A percentile compares a stretch with the other conserved stretches of the same genome.
These are phyloP conservation scores for Coriaria nepalensis DNA, from an alignment of 306 rosid species.

Conservation along the genomic window DNA sequence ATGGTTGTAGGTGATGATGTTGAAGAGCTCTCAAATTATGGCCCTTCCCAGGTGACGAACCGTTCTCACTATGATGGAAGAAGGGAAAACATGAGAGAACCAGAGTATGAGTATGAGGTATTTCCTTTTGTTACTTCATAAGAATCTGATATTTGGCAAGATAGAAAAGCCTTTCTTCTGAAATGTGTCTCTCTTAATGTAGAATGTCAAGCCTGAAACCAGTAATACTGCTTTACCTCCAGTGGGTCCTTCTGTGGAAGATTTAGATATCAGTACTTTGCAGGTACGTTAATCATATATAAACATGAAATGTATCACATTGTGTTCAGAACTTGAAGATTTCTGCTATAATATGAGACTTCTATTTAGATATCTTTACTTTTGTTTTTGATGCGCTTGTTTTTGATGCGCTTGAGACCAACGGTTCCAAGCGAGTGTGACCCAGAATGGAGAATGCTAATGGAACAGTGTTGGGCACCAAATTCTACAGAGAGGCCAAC, in stretches of 20 bases:
- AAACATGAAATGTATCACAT: no score
- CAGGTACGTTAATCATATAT: constrained; percentile 42
- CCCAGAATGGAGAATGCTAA: constrained; percentile 64
- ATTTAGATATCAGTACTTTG: constrained; percentile 56
- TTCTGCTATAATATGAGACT: background rate
- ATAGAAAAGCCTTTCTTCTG: constrained; percentile 6
- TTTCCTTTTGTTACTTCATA: background rate
- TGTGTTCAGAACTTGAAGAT: background rate
- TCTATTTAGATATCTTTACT: background rate
- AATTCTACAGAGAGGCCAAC: constrained; percentile 77
- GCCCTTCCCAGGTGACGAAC: constrained; percentile 34
- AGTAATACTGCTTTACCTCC: constrained; percentile 40
- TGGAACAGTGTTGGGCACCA: constrained; percentile 99
- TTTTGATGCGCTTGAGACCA: constrained; percentile 58
- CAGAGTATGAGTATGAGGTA: constrained; percentile 47
- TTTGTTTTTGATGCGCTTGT: constrained; percentile 22
- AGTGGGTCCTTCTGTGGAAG: constrained; percentile 41
- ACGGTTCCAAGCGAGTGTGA: constrained; percentile 72
- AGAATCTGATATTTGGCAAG: constrained; percentile 4
- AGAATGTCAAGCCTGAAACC: constrained; percentile 46
- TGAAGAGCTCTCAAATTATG: constrained; percentile 29
- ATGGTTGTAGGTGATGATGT: constrained; percentile 23
- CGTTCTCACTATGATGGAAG: constrained; percentile 37
- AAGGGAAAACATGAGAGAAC: constrained; percentile 43
- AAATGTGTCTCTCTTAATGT: constrained; percentile 22